These are phyloP conservation scores for Phaeosphaeria sp. DNA, from an alignment of 2,329 filamentous ascomycete genomes.

Conservation along the genomic window DNA sequence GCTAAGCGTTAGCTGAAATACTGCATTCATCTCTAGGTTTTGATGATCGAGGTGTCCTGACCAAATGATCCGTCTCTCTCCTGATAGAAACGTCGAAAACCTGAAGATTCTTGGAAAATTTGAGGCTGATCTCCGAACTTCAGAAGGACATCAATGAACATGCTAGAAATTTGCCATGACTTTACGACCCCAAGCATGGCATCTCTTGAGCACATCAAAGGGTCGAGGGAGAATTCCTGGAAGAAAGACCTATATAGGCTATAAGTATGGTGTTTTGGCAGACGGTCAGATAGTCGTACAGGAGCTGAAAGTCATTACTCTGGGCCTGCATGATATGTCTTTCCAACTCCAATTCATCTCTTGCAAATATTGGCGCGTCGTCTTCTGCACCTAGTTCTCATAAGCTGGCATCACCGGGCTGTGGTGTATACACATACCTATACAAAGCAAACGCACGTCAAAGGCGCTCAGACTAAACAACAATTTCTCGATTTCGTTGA, in stretches of 20 bases:
- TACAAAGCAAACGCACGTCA: background rate
- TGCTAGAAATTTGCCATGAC: background rate
- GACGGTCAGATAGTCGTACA: no score
- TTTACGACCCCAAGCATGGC: background rate
- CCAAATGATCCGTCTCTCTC: background rate
- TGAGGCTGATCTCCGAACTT: background rate
- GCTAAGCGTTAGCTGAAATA: background rate
- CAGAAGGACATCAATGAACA: background rate
- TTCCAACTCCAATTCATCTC: no score
- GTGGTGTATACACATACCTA: background rate
- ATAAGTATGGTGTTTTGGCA: background rate
- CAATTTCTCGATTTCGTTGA: background rate
- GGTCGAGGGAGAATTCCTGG: background rate
- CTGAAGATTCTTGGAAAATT: background rate
- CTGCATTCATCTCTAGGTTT: background rate
- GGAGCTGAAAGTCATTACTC: no score
- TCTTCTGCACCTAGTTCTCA: no score
- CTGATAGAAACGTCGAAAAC: background rate
- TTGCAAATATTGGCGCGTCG: no score
- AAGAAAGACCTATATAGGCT: background rate
- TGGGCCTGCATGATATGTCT: no score
- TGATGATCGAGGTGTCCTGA: background rate
- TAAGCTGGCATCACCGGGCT: no score
- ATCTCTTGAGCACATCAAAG: background rate
- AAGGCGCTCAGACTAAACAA: background rate